phyloP scores from a whole-genome alignment of 768 basidiomycete species.

The Tylopilus subfusipes region DNA sequence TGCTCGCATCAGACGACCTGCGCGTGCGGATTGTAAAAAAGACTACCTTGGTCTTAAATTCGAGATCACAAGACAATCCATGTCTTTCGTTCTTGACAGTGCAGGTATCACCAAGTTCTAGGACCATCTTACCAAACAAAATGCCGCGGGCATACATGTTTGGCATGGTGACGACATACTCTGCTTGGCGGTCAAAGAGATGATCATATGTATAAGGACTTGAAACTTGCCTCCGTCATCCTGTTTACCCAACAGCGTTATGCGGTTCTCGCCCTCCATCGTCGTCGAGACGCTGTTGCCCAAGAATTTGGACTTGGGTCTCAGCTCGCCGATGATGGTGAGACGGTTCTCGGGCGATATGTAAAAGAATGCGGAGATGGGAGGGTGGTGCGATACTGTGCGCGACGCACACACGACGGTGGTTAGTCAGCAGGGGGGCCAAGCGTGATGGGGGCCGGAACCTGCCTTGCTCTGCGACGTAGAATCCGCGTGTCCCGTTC shows the following conservation, averaged over 20 bases:
- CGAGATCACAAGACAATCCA: conserved; percentile 73
- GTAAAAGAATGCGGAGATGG: conserved; percentile 94
- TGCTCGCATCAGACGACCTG: neutral
- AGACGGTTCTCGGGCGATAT: conserved; percentile 87
- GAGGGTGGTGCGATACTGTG: conserved; percentile 93
- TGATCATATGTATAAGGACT: neutral
- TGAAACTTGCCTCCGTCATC: conserved; percentile 76
- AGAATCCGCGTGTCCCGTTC: conserved; percentile 91
- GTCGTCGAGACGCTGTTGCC: conserved; percentile 95
- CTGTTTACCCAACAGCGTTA: conserved; percentile 75
- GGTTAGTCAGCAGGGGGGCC: conserved; percentile 1
- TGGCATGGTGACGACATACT: conserved; percentile 92
- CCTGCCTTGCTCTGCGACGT: conserved; percentile 92
- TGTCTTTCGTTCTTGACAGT: conserved; percentile 79
- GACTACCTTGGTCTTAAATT: conserved; percentile 97
- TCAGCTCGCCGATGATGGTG: conserved; percentile 85
- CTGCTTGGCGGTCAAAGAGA: conserved; percentile 34
- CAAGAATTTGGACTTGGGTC: conserved; percentile 94
- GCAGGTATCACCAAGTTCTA: conserved; percentile 91
- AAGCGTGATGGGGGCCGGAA: neutral
- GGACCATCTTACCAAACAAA: conserved; percentile 89
- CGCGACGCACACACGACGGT: neutral
- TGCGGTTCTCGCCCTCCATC: conserved; percentile 95
- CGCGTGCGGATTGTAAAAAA: neutral
- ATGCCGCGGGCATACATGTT: conserved; percentile 95